phyloP scores from a whole-genome alignment of 495 filamentous ascomycete genomes.

The Hyaloscypha finlandica region DNA sequence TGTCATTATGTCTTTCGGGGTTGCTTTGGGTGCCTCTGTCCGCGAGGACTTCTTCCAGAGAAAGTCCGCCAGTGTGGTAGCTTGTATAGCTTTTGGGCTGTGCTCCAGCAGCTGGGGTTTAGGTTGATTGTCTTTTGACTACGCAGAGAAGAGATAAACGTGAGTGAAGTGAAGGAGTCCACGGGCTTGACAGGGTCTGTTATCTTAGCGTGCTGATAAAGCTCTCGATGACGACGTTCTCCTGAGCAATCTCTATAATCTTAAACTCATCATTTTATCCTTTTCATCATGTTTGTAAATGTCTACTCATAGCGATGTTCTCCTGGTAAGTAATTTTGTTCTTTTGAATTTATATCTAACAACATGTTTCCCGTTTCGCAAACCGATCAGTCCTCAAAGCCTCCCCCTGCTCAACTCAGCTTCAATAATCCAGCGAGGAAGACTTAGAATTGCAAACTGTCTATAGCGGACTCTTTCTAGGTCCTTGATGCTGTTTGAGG shows the following conservation, averaged over 20 bases:
- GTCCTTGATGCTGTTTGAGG: neutral
- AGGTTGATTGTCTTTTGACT: neutral
- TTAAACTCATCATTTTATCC: neutral
- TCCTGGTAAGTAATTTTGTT: slow-evolving; percentile 36
- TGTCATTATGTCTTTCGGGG: slow-evolving; percentile 56
- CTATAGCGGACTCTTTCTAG: neutral
- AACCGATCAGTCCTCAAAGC: neutral
- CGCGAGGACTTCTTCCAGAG: slow-evolving; percentile 48
- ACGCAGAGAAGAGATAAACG: neutral
- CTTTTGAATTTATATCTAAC: neutral
- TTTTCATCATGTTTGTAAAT: slow-evolving; percentile 26
- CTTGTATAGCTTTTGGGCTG: neutral
- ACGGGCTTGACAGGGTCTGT: neutral
- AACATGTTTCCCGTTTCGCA: neutral
- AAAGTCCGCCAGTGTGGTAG: slow-evolving; percentile 47
- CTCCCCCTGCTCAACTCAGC: neutral
- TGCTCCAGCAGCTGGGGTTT: neutral
- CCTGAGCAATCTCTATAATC: too few species aligned
- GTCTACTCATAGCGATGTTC: slow-evolving; percentile 41
- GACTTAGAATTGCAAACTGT: neutral
- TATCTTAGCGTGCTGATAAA: slow-evolving; percentile 13
- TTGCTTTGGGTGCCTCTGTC: slow-evolving; percentile 39
- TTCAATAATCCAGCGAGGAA: neutral
- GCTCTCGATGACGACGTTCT: slow-evolving; percentile 19
- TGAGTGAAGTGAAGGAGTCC: neutral